Conservation (phyloP, 192 early-diverging fungal species). For the Entomortierella chlamydospora region DNA sequence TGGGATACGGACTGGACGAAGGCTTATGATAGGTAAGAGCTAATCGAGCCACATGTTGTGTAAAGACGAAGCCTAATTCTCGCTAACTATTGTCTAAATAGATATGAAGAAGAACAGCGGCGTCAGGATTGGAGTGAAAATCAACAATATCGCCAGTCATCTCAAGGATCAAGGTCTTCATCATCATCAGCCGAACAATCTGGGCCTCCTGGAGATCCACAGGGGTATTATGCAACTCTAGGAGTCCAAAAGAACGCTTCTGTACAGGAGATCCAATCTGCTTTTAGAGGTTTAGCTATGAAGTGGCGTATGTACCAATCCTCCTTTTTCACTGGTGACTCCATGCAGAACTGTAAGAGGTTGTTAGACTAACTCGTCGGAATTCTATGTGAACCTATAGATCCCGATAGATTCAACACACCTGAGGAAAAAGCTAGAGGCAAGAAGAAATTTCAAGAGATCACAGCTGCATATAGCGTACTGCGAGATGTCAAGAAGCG, state of each 20-base stretch:
- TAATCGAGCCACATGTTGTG: background rate
- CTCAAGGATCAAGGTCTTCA: slow-evolving; percentile 14
- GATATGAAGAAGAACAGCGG: slow-evolving; percentile 49
- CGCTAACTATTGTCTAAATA: background rate
- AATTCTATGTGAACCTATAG: too few relatives aligned
- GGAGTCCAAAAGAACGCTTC: slow-evolving; percentile 51
- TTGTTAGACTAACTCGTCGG: too few relatives aligned
- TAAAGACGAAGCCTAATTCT: background rate
- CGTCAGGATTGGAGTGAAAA: slow-evolving; percentile 52
- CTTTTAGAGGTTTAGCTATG: slow-evolving; percentile 61
- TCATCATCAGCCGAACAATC: slow-evolving; percentile 2
- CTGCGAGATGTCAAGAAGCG: slow-evolving; percentile 60
- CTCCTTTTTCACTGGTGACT: too few relatives aligned
- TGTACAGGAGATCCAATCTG: slow-evolving; percentile 61
- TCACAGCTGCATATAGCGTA: slow-evolving; percentile 63
- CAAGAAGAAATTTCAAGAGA: slow-evolving; percentile 64
- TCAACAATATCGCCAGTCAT: slow-evolving; percentile 37
- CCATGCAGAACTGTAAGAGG: too few relatives aligned
- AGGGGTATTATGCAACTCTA: slow-evolving; percentile 58
- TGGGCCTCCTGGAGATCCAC: slow-evolving; percentile 46
- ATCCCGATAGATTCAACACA: slow-evolving; percentile 61
- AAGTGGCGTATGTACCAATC: slow-evolving; percentile 47
- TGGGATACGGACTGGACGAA: slow-evolving; percentile 64
- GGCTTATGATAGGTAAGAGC: slow-evolving; percentile 55
- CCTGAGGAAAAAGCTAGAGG: slow-evolving; percentile 59